A percentile compares a stretch with the other conserved stretches of the same genome.
Evolutionary conservation across 2,329 filamentous ascomycete species (phyloP).

Genomic region (Elsinoe necatrix): DNA sequence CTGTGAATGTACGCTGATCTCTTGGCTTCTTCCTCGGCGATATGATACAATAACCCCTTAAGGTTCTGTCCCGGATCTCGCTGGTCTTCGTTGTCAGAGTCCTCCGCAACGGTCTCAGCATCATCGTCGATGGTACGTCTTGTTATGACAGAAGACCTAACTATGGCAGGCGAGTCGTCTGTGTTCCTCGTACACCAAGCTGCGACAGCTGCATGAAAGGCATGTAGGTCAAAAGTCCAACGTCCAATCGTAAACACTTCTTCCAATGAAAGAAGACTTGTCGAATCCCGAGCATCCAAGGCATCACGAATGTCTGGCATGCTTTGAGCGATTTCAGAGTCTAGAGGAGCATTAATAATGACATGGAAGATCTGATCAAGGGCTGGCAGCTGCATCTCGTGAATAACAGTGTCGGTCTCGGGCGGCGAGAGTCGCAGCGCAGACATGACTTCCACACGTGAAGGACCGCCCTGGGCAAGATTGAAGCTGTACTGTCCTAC

Average conservation of each 20-base stretch:
- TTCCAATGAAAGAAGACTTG: not conserved
- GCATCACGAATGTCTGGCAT: conserved; percentile 11
- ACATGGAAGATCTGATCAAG: conserved; percentile 13
- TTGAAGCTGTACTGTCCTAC: conserved; percentile 14
- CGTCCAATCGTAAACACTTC: conserved; percentile 5
- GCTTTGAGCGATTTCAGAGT: not conserved
- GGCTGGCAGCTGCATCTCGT: conserved; percentile 14
- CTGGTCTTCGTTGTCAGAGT: conserved; percentile 17
- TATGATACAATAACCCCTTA: conserved; percentile 64
- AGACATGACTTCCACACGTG: not conserved
- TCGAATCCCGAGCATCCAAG: not conserved
- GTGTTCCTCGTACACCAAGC: conserved; percentile 8
- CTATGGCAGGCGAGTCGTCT: not conserved
- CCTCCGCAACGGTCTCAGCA: conserved; percentile 24
- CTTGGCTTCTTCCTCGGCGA: conserved; percentile 85
- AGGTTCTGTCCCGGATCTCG: conserved; percentile 25
- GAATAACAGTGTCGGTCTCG: not conserved
- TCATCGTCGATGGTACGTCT: conserved; percentile 14
- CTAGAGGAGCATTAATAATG: not conserved
- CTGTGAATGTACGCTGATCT: conserved; percentile 85
- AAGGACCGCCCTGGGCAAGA: conserved; percentile 13
- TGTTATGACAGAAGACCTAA: not conserved
- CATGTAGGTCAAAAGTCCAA: conserved; percentile 19
- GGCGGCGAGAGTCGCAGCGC: conserved; percentile 8
- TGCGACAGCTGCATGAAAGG: conserved; percentile 17